Evolutionary conservation across 257 asterid species (phyloP).

Genomic region (Ehretia macrophylla): DNA sequence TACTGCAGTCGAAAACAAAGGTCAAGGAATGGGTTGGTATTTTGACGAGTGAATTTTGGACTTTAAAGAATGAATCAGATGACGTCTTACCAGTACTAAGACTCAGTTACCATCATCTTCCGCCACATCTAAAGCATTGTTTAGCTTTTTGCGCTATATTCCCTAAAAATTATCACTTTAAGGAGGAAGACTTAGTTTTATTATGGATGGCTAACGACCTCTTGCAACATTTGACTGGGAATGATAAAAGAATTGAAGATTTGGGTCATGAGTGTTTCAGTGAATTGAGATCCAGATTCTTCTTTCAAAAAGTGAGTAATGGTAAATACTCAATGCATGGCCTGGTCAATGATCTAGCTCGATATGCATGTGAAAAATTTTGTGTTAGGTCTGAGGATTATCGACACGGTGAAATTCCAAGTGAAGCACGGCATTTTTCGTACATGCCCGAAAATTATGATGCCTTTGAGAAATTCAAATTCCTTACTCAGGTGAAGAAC

Average conservation of each 20-base stretch:
- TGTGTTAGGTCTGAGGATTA: constrained; percentile 46
- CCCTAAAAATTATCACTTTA: too few relatives aligned
- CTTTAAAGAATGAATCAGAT: too few relatives aligned
- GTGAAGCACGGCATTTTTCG: constrained; percentile 36
- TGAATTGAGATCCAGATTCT: too few relatives aligned
- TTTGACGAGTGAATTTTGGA: constrained; percentile 1
- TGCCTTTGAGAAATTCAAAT: too few relatives aligned
- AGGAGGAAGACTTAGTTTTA: too few relatives aligned
- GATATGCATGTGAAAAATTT: constrained; percentile 40
- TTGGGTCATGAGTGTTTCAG: constrained; percentile 1
- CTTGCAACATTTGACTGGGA: too few relatives aligned
- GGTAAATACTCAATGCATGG: constrained; percentile 38
- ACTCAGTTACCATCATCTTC: too few relatives aligned
- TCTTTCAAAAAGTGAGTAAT: background rate
- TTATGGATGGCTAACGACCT: too few relatives aligned
- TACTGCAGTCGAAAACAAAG: background rate
- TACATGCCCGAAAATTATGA: constrained; percentile 9
- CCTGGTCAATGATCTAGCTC: constrained; percentile 58
- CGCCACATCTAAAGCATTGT: too few relatives aligned
- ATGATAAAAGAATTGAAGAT: too few relatives aligned
- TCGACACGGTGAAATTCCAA: constrained; percentile 20
- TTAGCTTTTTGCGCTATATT: too few relatives aligned
- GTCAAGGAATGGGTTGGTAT: background rate
- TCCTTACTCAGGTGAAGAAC: too few relatives aligned
- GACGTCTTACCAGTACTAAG: constrained; percentile 9